A percentile compares a stretch with the other conserved stretches of the same genome.
Conservation (phyloP, 2,329 filamentous ascomycete species). For the Aureobasidium sp. region DNA sequence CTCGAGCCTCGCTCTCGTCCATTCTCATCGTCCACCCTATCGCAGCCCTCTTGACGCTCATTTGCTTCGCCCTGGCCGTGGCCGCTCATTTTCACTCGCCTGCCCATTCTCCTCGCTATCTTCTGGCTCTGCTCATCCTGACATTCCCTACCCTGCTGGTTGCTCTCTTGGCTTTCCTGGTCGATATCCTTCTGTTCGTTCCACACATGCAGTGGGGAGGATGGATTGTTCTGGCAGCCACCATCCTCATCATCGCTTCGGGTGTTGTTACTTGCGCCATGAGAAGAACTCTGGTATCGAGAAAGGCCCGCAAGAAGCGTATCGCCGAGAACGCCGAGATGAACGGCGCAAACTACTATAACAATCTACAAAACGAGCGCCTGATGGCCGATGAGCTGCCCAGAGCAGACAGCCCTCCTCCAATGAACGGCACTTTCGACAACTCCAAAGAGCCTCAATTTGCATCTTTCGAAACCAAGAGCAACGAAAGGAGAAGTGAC, state of each 20-base stretch:
- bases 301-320: conserved; percentile 86
- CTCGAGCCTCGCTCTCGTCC: conserved; percentile 66
- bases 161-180: conserved; percentile 77
- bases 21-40: conserved; percentile 91
- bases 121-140: conserved; percentile 78
- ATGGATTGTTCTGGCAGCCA: conserved; percentile 85
- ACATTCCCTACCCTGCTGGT: conserved; percentile 78
- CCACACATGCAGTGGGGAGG: conserved; percentile 92
- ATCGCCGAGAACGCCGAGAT: conserved; percentile 95
- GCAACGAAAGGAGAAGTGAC: conserved; percentile 54
- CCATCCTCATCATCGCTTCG: conserved; percentile 73
- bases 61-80: conserved; percentile 73
- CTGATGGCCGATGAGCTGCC: conserved; percentile 32
- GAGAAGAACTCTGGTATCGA: conserved; percentile 82
- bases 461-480: conserved; percentile 57
- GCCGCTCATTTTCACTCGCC: conserved; percentile 81
- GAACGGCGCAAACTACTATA: conserved; percentile 88
- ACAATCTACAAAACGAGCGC: conserved; percentile 38
- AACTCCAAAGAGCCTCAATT: conserved; percentile 48
- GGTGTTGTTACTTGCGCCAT: conserved; percentile 88
- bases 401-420: conserved; percentile 48
- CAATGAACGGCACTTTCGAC: conserved; percentile 48
- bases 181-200: conserved; percentile 90
- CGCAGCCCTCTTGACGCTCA: conserved; percentile 74
- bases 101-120: conserved; percentile 82